Evolutionary conservation across 306 rosid genomes (phyloP), one percentile per base, ranked within the genome.

Genomic region (Vigna nakashimae): DNA sequence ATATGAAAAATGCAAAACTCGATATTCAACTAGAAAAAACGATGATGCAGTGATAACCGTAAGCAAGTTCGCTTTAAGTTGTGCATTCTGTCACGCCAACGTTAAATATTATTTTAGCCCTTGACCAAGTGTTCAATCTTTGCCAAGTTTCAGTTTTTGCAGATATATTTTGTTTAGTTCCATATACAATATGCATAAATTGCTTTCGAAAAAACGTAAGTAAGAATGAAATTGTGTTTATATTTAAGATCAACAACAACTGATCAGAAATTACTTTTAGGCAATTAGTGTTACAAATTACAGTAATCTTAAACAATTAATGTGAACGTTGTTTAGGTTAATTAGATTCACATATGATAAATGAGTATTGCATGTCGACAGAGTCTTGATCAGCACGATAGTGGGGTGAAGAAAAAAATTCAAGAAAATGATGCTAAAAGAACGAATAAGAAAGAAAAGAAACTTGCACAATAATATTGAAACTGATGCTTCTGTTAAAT

Each of bases 91-190:
- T 66, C 62, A 81, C 80, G 80, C 70, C 58, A 75, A 68, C 3
- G 58, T 80, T 53, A 55, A 73, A 65, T 73, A 80, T 43, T 20
- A 71, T 30, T 73, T 52, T 24, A 24, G 59, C 32, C 42, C 17
- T 81, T 81, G 84, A 81, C 71, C 49, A 68, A 49, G 46, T 22
- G 17, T 4, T 53, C 38, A 34, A 68, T 58, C 57, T 36, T 74
- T 56, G 38, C 65, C 17, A 36, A 56, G 15, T 69, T 20, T 69
- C 42, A 3, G 40, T 34, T 5, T 34, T 5, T 34, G 6, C 1
- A 34, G 7, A 34, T 34, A 34, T 4, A 69, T 9, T 24, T 20
- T 48, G 45, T 57, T n/a, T 32, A 9, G 36, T 78, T 22, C 26
- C 38, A 45, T 20, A 48, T 48, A 28, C 14, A 14, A 69, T 13